These are phyloP conservation scores for Diaporthe sp. DNA, from an alignment of 2,329 filamentous ascomycete species.

Conservation along the genomic window DNA sequence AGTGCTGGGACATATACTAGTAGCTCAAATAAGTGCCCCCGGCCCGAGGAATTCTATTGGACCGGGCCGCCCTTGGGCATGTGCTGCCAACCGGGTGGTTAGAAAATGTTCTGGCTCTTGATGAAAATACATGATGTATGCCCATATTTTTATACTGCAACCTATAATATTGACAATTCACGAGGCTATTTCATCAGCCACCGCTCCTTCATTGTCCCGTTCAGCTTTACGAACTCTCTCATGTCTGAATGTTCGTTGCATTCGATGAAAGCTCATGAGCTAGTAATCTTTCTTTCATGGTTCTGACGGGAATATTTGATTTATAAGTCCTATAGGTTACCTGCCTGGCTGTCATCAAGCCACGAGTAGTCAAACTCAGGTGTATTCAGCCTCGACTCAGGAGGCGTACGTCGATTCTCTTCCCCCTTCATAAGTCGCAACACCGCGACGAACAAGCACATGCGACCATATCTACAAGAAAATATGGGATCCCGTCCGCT, in stretches of 20 bases:
- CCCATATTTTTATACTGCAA: too few relatives aligned
- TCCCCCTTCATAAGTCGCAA: not conserved
- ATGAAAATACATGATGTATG: not conserved
- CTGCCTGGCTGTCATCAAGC: too few relatives aligned
- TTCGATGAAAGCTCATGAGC: not conserved
- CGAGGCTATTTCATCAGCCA: too few relatives aligned
- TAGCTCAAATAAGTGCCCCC: not conserved
- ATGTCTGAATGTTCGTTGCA: not conserved
- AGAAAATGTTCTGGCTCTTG: not conserved
- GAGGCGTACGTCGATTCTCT: not conserved
- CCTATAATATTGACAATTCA: too few relatives aligned
- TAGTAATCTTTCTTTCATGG: too few relatives aligned
- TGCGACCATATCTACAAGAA: constrained; percentile 32
- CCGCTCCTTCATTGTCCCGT: not conserved
- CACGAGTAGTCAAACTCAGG: not conserved
- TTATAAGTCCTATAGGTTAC: not conserved
- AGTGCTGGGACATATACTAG: not conserved
- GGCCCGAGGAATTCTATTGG: not conserved
- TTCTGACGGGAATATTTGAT: not conserved
- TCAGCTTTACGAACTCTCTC: not conserved
- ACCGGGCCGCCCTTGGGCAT: not conserved
- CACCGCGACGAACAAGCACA: not conserved
- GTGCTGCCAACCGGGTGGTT: not conserved
- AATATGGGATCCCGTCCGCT: constrained; percentile 35
- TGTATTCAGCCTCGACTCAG: too few relatives aligned